Percentiles rank a stretch among this genome's conserved stretches.
Conservation (phyloP, 2,329 filamentous ascomycete genomes). For the Pseudogymnoascus sp. region DNA sequence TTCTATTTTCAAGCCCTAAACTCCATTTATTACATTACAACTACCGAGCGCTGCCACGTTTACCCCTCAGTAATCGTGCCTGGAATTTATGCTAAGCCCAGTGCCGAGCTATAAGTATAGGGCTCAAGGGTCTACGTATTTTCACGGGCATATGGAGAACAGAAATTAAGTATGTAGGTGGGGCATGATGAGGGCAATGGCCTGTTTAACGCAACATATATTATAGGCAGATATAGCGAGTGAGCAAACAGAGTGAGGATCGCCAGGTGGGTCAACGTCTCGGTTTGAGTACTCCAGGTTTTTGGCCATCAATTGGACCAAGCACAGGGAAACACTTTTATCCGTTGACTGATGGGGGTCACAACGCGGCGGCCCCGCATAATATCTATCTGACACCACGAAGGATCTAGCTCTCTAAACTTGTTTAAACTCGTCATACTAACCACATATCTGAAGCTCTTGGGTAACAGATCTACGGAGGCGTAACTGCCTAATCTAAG, state of each 20-base stretch:
- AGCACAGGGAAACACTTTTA: not conserved
- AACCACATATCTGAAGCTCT: not conserved
- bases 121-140: not conserved
- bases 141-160: not conserved
- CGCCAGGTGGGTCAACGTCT: not conserved
- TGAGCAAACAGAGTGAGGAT: not conserved
- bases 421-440: not conserved
- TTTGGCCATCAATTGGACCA: not conserved
- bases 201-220: not conserved
- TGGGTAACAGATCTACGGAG: not conserved
- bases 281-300: not conserved
- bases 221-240: not conserved
- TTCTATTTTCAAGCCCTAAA: not conserved
- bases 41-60: not conserved
- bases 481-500: slow-evolving; percentile 1
- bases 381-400: not conserved
- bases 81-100: not conserved
- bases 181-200: not conserved
- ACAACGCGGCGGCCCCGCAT: slow-evolving; percentile 1
- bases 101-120: not conserved
- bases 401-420: not conserved
- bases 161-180: not conserved
- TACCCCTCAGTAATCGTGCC: not conserved
- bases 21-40: not conserved
- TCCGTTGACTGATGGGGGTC: not conserved